Base-by-base conservation (phyloP, 805 yeast species). In the Yamadazyma kitorensis region DNA sequence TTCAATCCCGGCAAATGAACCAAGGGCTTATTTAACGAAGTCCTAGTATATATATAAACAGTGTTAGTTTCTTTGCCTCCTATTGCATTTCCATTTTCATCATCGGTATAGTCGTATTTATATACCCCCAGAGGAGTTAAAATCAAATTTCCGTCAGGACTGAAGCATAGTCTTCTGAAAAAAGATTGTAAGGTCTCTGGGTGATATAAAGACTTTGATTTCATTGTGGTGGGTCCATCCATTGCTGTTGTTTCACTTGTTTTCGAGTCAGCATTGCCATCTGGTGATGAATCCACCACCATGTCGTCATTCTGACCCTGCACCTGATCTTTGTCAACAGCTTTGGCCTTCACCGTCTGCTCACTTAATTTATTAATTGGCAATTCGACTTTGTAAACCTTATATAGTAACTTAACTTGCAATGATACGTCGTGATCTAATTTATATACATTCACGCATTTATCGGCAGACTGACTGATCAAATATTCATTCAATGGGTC, bases 151-250 rank as follows among this genome's bases (percentile, higher is more conserved):
- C 99, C 99, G 57, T 94, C 97, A 0, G 96, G 95, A 0, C 96
- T 83, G 52, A 91, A 87, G 1, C 82, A 60, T 36, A 91, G 68
- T 40, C 98, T 64, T 41, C 99, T 70, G 65, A 93, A 93, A 52
- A 93, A 93, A 1, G 96, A 84, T 36, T 87, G 87, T 21, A 91
- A 70, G 0, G 95, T 80, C 50, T 91, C 98, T 41, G 88, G 80
- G 51, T 88, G 93, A 49, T 84, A 87, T 5, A 86, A 53, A 7
- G 25, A 14, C 7, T 17, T 17, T 9, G 17, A 13, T 14, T 27
- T 36, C 14, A 36, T 25, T n/a, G n/a, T n/a, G n/a, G n/a, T n/a
- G n/a, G n/a, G n/a, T 12, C n/a, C n/a, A n/a, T n/a, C n/a, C n/a
- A n/a, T 36, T 35, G 4, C 20, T 20, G 17, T 13, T 21, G 14